A percentile compares a stretch with the other conserved stretches of the same genome.
These are phyloP conservation scores for Meripilus lineatus DNA, from an alignment of 1,284 basidiomycete species.

Conservation along the genomic window DNA sequence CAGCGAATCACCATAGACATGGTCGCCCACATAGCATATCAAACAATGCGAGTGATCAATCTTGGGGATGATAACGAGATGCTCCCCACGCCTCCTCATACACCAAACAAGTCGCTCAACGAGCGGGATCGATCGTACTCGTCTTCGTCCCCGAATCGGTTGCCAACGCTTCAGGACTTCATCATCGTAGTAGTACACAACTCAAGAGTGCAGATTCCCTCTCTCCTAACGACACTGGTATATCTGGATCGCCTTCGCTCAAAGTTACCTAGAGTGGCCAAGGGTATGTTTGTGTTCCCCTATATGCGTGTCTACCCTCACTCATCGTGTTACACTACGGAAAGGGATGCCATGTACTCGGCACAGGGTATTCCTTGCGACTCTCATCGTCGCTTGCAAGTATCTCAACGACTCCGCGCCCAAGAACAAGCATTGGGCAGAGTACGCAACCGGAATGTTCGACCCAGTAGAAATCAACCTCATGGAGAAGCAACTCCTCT, in stretches of 20 bases:
- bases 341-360: slow-evolving; percentile 87
- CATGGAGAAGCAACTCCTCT: slow-evolving; percentile 95
- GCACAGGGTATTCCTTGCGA: slow-evolving; percentile 93
- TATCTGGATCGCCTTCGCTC: slow-evolving; percentile 87
- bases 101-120: slow-evolving; percentile 41
- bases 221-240: slow-evolving; percentile 87
- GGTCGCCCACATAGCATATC: slow-evolving; percentile 71
- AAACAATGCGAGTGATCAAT: slow-evolving; percentile 60
- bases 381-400: slow-evolving; percentile 94
- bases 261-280: slow-evolving; percentile 80
- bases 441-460: slow-evolving; percentile 72
- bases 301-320: slow-evolving; percentile 9
- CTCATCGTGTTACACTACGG: slow-evolving; percentile 9
- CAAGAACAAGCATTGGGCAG: slow-evolving; percentile 93
- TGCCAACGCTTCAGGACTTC: slow-evolving; percentile 85
- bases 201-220: slow-evolving; percentile 90
- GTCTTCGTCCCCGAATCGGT: slow-evolving; percentile 21
- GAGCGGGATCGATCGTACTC: slow-evolving; percentile 32
- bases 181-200: slow-evolving; percentile 81
- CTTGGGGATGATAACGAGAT: slow-evolving; percentile 43
- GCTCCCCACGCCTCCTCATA: slow-evolving; percentile 49
- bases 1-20: slow-evolving; percentile 78
- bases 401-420: slow-evolving; percentile 96
- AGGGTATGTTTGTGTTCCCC: slow-evolving; percentile 49
- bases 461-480: slow-evolving; percentile 80